These are phyloP conservation scores for Hebeloma cylindrosporum DNA, from an alignment of 768 basidiomycete species.

Conservation along the genomic window DNA sequence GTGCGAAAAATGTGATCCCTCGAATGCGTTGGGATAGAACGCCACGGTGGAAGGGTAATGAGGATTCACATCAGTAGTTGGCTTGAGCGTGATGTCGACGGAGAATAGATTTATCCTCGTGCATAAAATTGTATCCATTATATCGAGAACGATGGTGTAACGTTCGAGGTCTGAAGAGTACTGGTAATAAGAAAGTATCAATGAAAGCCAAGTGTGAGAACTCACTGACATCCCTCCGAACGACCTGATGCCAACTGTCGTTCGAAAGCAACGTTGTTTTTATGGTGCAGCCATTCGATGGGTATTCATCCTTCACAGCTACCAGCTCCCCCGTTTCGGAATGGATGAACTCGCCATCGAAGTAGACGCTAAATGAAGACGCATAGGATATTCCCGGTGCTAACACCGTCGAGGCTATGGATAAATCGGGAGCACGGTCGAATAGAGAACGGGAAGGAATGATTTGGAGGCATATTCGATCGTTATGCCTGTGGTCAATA, in stretches of 20 bases:
- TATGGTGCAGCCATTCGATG: too few species aligned
- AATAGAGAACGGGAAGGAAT: constrained; percentile 17
- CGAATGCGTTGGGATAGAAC: background rate
- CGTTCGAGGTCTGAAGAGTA: constrained; percentile 13
- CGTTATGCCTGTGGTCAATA: constrained; percentile 11
- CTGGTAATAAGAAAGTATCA: background rate
- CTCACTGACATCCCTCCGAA: too few species aligned
- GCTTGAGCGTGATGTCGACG: constrained; percentile 20
- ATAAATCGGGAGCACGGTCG: constrained; percentile 55
- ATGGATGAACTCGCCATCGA: constrained; percentile 28
- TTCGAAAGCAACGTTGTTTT: too few species aligned
- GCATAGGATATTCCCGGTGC: constrained; percentile 11
- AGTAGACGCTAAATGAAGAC: constrained; percentile 19
- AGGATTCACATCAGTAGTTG: background rate
- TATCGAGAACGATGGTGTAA: constrained; percentile 20
- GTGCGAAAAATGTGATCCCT: background rate
- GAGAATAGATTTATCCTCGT: constrained; percentile 12
- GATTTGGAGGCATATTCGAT: constrained; percentile 13
- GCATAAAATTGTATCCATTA: constrained; percentile 3
- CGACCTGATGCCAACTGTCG: too few species aligned
- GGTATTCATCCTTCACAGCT: too few species aligned
- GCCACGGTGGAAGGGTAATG: background rate
- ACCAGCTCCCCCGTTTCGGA: constrained; percentile 11
- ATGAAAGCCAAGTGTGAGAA: background rate
- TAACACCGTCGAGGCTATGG: constrained; percentile 17